Base-by-base conservation (phyloP, 148 eudicot genomes). In the Spergularia bocconei region DNA sequence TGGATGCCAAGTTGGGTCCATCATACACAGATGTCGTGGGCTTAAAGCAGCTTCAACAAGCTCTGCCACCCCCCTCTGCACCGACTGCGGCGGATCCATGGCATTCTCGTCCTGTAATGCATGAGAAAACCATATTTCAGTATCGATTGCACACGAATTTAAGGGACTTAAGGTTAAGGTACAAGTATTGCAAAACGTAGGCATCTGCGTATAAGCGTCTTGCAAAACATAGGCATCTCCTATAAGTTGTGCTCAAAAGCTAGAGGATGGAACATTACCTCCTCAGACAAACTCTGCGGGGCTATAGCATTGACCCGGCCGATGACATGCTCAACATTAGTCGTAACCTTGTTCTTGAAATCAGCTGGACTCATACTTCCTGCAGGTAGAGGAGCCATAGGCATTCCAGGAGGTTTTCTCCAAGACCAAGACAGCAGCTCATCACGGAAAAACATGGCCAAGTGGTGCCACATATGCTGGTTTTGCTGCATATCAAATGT, bases 1-100 rank as follows among this genome's bases (percentile, higher is more conserved):
- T 23, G 99, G 97, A 86, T 92, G 99, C 97, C 99, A 95, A 56
- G 99, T 95, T 9, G 99, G 96, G 82, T 95, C 99, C 96, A 95
- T 95, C 97, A 91, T 92, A 82, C 99, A 95, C 71, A 95, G 83
- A 83, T 92, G 92, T 68, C 98, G 80, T 0, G 97, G 97, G 73
- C 84, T 89, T 81, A 95, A 82, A 25, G 99, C 96, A 55, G 98
- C 93, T 82, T 95, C 99, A 39, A 95, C 97, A 76, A 95, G 82
- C 76, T 95, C 97, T 4, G 92, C 85, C 38, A 95, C 98, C 7
- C 96, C 93, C 76, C 93, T 89, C 81, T 95, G 99, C 77, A 91
- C 98, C 6, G 97, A 88, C 65, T 88, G 99, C 15, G 92, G 93
- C 11, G 94, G 96, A 51, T 95, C 99, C 77, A 89, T 84, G 16